Percentiles rank a stretch among this genome's conserved stretches.
Evolutionary conservation across 164 flowering plant species (phyloP).

Genomic region (Aristolochia californica): DNA sequence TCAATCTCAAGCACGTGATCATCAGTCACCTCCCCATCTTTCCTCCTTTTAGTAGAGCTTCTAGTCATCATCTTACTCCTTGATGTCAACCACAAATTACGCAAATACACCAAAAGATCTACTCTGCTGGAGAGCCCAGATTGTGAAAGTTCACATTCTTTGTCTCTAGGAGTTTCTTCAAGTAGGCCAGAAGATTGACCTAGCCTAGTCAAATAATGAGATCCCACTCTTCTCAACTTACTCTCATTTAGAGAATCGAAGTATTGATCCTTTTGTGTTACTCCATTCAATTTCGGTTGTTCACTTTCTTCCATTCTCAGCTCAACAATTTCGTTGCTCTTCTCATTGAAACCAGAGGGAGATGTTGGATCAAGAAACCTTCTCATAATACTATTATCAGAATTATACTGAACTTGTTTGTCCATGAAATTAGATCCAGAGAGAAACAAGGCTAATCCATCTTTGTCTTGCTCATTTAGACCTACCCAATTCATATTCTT

Average conservation of each 20-base stretch:
- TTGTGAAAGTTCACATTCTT: slow-evolving; percentile 8
- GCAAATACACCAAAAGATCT: slow-evolving; percentile 15
- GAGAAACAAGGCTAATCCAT: slow-evolving; percentile 42
- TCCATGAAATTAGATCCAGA: slow-evolving; percentile 24
- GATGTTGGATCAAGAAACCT: slow-evolving; percentile 29
- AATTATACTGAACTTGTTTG: slow-evolving; percentile 9
- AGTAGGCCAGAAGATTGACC: slow-evolving; percentile 14
- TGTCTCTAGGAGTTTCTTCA: slow-evolving; percentile 11
- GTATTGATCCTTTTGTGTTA: slow-evolving; percentile 8
- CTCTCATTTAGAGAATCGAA: slow-evolving; percentile 13
- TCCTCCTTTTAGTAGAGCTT: slow-evolving; percentile 28
- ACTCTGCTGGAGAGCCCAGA: slow-evolving; percentile 7
- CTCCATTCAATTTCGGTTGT: slow-evolving; percentile 15
- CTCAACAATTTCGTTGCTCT: slow-evolving; percentile 32
- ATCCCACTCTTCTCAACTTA: slow-evolving; percentile 20
- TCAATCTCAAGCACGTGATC: slow-evolving; percentile 12
- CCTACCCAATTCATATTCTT: slow-evolving; percentile 20
- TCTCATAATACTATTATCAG: slow-evolving; percentile 20
- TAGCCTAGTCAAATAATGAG: slow-evolving; percentile 14
- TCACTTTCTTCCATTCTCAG: slow-evolving; percentile 17
- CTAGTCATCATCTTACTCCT: slow-evolving; percentile 12
- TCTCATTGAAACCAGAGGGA: slow-evolving; percentile 20
- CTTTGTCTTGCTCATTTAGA: slow-evolving; percentile 36
- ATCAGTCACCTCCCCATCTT: slow-evolving; percentile 34
- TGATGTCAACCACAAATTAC: slow-evolving; percentile 18